Evolutionary conservation across 225 moss, liverwort and hornwort genomes (phyloP).

Genomic region (Lunularia cruciata): DNA sequence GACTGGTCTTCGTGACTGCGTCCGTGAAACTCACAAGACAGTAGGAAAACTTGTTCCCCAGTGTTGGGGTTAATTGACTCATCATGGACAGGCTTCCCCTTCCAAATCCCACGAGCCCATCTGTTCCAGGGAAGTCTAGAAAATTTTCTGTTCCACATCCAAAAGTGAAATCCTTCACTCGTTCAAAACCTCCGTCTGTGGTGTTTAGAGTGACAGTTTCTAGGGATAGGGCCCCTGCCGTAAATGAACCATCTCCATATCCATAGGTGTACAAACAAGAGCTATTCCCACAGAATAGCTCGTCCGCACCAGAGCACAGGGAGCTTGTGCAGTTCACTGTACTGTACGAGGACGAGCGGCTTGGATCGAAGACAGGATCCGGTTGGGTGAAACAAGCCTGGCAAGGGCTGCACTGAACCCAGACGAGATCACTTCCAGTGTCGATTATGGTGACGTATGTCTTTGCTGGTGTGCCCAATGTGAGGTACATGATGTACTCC

Average conservation of each 20-base stretch:
- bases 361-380: conserved; percentile 47
- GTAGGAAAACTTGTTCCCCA: conserved; percentile 68
- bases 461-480: conserved; percentile 69
- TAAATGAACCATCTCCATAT: conserved; percentile 59
- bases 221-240: conserved; percentile 55
- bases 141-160: conserved; percentile 64
- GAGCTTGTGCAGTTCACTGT: conserved; percentile 8
- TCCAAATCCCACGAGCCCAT: conserved; percentile 71
- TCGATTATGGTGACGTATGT: conserved; percentile 74
- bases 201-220: conserved; percentile 64
- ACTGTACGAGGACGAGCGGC: conserved; percentile 47
- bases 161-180: conserved; percentile 56
- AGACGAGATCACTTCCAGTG: conserved; percentile 76
- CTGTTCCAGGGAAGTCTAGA: conserved; percentile 47
- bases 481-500: conserved; percentile 74
- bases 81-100: conserved; percentile 67
- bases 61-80: conserved; percentile 59
- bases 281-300: conserved; percentile 11
- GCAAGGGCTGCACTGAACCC: conserved; percentile 70
- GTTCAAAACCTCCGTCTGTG: conserved; percentile 26
- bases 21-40: conserved; percentile 76
- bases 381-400: conserved; percentile 47
- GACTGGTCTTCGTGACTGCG: conserved; percentile 60
- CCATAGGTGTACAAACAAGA: conserved; percentile 66
- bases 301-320: conserved; percentile 18